Percentiles rank a stretch among this genome's conserved stretches.
These are phyloP conservation scores for Pseudoscleropodium purum DNA, from an alignment of 225 moss, liverwort and hornwort species.

Conservation along the genomic window DNA sequence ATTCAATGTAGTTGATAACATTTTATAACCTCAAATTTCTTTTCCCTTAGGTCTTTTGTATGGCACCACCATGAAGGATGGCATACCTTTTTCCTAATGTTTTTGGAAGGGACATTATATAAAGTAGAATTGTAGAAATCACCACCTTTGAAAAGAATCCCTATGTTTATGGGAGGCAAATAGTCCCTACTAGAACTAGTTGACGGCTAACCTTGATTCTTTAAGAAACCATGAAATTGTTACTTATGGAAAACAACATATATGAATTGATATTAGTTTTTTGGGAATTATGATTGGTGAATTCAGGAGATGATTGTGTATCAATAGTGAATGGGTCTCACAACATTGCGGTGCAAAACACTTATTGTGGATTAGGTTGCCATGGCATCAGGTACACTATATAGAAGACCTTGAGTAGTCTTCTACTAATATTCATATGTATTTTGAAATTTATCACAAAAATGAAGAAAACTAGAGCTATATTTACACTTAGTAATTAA, in stretches of 20 bases:
- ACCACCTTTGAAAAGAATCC: no score
- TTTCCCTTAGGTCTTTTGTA: neutral
- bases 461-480: neutral
- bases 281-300: no score
- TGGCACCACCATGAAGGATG: no score
- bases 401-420: neutral
- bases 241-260: neutral
- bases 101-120: neutral
- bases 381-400: conserved; percentile 31
- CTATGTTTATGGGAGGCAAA: neutral
- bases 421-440: no score
- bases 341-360: conserved; percentile 12
- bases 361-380: conserved; percentile 28
- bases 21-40: neutral
- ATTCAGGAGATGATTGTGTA: conserved; percentile 34
- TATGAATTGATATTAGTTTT: no score
- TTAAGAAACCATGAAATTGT: neutral
- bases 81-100: neutral
- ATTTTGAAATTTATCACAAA: no score
- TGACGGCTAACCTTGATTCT: no score
- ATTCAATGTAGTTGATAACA: neutral
- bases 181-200: neutral
- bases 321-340: conserved; percentile 27
- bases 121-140: no score
- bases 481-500: accelerated